Conservation (phyloP, 768 basidiomycete genomes). For the Russula olivacea region DNA sequence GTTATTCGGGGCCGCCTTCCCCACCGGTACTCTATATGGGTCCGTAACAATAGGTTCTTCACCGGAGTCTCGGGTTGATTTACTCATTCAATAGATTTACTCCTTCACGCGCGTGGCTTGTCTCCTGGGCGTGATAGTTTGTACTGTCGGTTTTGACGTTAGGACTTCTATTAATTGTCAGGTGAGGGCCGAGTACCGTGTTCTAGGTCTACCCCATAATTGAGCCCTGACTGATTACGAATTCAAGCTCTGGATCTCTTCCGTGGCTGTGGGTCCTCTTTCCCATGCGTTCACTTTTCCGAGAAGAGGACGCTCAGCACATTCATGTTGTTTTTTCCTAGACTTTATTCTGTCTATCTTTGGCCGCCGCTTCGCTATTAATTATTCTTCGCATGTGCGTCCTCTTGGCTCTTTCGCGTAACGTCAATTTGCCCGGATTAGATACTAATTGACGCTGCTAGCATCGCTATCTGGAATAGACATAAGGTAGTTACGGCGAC, state of each 20-base stretch:
- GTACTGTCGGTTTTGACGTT: not conserved
- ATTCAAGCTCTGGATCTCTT: not conserved
- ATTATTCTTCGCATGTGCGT: conserved; percentile 17
- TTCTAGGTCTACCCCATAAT: not conserved
- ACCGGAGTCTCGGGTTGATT: not conserved
- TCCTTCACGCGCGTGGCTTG: not conserved
- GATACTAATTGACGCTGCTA: not conserved
- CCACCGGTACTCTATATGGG: not conserved
- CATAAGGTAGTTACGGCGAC: not conserved
- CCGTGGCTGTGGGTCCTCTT: not conserved
- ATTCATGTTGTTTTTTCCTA: not conserved
- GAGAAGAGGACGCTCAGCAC: not conserved
- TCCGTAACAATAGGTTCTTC: not conserved
- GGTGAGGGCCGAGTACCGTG: not conserved
- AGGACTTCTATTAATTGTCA: not conserved
- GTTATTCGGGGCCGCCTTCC: not conserved
- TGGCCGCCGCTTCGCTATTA: not conserved
- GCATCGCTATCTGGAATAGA: conserved; percentile 7
- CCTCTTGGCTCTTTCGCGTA: not conserved
- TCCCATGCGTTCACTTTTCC: not conserved
- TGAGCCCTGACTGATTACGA: not conserved
- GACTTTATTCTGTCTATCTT: not conserved
- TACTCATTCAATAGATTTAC: not conserved
- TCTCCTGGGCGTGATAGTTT: not conserved
- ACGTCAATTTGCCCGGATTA: not conserved